Evolutionary conservation across 352 stramenopile species (phyloP), one percentile per base, ranked within the genome.

Genomic region (Aphanomyces euteiches): DNA sequence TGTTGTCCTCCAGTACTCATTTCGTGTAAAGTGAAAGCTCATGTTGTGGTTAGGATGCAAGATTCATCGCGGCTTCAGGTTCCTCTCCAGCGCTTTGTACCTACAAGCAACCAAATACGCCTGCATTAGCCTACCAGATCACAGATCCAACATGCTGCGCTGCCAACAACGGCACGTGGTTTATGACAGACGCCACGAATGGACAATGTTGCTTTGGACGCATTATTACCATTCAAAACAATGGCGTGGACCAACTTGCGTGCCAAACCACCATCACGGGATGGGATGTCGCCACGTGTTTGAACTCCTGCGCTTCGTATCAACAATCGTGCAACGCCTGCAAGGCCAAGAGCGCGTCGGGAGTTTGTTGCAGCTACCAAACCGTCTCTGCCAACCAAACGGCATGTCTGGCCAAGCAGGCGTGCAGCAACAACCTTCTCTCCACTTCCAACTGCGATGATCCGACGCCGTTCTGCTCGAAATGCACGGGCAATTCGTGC

Each of bases 141-240:
- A 47, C 37, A 0, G 59, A 67, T 34, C 59, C 59, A 39, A 47
- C 40, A 3, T 67, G 59, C 8, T 67, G 59, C 34, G 59, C 59
- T 10, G 59, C 59, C 0, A n/a, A 53, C 37, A 67, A 67, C 59
- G 59, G 59, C 5, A 67, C 59, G 59, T 67, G 59, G 59, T 67
- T 54, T 17, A 61, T 61, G 54, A 21, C 39, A 21, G 13, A 8
- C 37, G 59, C 15, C 4, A 36, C 40, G 1, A 56, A 2, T 13
- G 40, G 59, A 10, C 19, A 13, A 7, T 67, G 59, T 45, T 67
- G 59, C 41, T 67, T 67, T 67, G 59, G 59, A 7, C 38, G 40
- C 17, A 38, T 67, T 45, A 67, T 48, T 8, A 56, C 59, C 7
- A 67, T 67, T 28, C 59, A 56, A 36, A 67, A 67, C 41, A 17